Percentiles rank a stretch among this genome's conserved stretches.
These are phyloP conservation scores for Termitomyces sp. DNA, from an alignment of 768 basidiomycete genomes.

Conservation along the genomic window DNA sequence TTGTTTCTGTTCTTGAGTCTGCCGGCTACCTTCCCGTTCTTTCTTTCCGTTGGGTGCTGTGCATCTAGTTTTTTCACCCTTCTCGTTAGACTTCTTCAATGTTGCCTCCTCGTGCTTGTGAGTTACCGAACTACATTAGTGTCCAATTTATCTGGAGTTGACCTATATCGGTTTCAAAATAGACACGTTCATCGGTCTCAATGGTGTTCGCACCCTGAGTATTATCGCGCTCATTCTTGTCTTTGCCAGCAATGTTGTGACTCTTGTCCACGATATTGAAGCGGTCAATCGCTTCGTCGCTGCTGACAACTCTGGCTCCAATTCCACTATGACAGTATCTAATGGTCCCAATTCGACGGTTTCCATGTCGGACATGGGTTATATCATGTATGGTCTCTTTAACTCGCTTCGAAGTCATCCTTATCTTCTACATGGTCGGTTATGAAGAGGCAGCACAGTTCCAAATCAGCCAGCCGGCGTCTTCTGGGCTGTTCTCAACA, in stretches of 20 bases:
- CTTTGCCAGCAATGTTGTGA: slow-evolving; percentile 73
- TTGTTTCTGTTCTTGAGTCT: neutral
- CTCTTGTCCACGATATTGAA: slow-evolving; percentile 65
- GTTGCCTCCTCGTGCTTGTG: slow-evolving; percentile 20
- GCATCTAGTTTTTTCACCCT: slow-evolving; percentile 13
- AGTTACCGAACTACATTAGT: slow-evolving; percentile 1
- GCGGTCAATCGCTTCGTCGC: slow-evolving; percentile 65
- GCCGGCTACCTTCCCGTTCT: slow-evolving; percentile 7
- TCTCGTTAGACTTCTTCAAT: slow-evolving; percentile 7
- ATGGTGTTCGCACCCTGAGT: slow-evolving; percentile 71
- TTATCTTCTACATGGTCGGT: slow-evolving; percentile 2
- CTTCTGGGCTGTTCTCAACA: slow-evolving; percentile 89
- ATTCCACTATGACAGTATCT: slow-evolving; percentile 11
- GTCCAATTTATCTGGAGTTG: neutral
- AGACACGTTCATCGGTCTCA: slow-evolving; percentile 74
- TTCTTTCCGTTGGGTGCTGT: slow-evolving; percentile 15
- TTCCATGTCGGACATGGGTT: slow-evolving; percentile 55
- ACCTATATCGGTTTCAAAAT: neutral
- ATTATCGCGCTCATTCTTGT: slow-evolving; percentile 76
- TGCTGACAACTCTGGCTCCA: slow-evolving; percentile 25
- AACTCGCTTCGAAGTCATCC: neutral
- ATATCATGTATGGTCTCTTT: slow-evolving; percentile 54
- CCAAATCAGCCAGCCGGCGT: slow-evolving; percentile 87
- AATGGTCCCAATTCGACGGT: slow-evolving; percentile 16
- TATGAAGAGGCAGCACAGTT: slow-evolving; percentile 63